Evolutionary conservation across 176 grass and related monocot species (phyloP), one percentile per base, ranked within the genome.

Genomic region (Oryza glumipatula): DNA sequence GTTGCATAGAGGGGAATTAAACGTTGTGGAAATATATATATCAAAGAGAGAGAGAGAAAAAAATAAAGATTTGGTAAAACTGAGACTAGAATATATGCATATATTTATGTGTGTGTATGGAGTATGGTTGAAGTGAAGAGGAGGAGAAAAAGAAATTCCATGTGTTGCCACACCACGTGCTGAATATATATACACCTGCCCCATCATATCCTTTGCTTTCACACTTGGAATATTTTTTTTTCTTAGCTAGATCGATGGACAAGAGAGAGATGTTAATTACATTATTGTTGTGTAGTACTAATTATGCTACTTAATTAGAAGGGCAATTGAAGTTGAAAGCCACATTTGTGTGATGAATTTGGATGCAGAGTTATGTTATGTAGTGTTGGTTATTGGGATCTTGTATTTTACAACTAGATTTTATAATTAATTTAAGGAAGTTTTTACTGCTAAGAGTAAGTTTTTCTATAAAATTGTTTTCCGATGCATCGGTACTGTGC

Each of bases 121-220:
- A 63, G 21, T 23, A 23, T 35, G 11, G 10, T 73, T 47, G 7
- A 12, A 51, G 21, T 61, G 47, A 14, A 11, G 8, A 16, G 12
- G 54, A 33, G 12, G n/a, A 66, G n/a, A 51, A 2, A 15, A 30
- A 35, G 9, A 35, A 11, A 76, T 64, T 7, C 32, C 28, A 35
- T 66, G 16, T 61, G 39, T 73, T 51, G 72, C 49, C 28, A 21
- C 74, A 21, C 74, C 86, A 88, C 80, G 86, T 86, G 84, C 77
- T 30, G 60, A 80, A 86, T 74, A 74, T 64, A 43, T 48, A 16
- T 68, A 22, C 11, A 19, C 43, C 44, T 21, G 39, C 15, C n/a
- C 70, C 39, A 67, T 80, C 43, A 64, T 33, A 44, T 44, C 76
- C 56, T 3, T 3, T 30, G 52, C 67, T 60, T 72, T 64, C 74